These are phyloP conservation scores for Hanseniaspora taiwanica DNA, from an alignment of 805 yeast genomes.

Conservation along the genomic window DNA sequence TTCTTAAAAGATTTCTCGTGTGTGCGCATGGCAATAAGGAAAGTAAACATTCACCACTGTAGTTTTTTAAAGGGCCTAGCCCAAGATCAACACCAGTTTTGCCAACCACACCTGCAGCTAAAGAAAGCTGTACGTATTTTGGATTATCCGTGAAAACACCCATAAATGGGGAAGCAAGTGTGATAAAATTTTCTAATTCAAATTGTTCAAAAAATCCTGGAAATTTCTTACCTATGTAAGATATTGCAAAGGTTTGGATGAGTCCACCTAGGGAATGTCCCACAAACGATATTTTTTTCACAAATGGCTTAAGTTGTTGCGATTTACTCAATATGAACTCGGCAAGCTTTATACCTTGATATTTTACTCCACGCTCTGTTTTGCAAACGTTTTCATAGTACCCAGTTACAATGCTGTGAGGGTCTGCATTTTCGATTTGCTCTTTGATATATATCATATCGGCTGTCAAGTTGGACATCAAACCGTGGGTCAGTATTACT, in stretches of 20 bases:
- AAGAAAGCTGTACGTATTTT: slow-evolving; percentile 51
- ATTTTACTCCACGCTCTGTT: slow-evolving; percentile 68
- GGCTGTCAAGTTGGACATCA: slow-evolving; percentile 63
- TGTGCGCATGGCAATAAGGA: slow-evolving; percentile 55
- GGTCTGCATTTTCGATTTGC: slow-evolving; percentile 31
- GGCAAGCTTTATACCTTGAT: slow-evolving; percentile 57
- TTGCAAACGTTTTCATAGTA: slow-evolving; percentile 59
- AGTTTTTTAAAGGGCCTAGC: slow-evolving; percentile 34
- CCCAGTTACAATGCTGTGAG: slow-evolving; percentile 50
- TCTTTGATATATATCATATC: slow-evolving; percentile 68
- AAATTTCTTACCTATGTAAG: slow-evolving; percentile 52
- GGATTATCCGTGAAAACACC: slow-evolving; percentile 76
- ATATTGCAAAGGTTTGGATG: slow-evolving; percentile 64
- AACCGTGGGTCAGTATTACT: slow-evolving; percentile 63
- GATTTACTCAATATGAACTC: slow-evolving; percentile 42
- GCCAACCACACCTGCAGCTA: slow-evolving; percentile 66
- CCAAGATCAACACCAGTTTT: slow-evolving; percentile 73
- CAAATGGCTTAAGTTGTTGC: slow-evolving; percentile 31
- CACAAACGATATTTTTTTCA: slow-evolving; percentile 50
- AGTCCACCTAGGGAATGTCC: slow-evolving; percentile 76
- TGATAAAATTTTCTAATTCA: slow-evolving; percentile 53
- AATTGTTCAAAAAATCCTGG: slow-evolving; percentile 54
- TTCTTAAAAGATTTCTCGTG: slow-evolving; percentile 42
- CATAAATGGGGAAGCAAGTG: slow-evolving; percentile 61
- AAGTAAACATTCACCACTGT: slow-evolving; percentile 15